Conservation (phyloP, 176 grass and related monocot genomes). For the Saccharum officinarum region DNA sequence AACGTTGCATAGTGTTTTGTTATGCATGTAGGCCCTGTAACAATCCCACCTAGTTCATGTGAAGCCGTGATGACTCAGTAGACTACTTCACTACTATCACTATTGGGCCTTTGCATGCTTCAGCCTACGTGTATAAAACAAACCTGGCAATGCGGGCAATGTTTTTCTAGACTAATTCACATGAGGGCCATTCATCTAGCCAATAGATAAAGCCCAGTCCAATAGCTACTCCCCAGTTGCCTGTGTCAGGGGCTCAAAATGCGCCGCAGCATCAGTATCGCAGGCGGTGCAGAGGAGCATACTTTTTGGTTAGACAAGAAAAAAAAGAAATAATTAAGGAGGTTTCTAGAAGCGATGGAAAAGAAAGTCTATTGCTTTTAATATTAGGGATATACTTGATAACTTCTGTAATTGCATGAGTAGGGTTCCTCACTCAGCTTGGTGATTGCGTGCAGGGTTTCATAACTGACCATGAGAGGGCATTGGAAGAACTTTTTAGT, state of each 20-base stretch:
- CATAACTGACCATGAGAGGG: constrained; percentile 91
- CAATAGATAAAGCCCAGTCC: background rate
- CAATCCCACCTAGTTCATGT: background rate
- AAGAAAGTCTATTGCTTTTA: background rate
- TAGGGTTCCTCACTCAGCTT: constrained; percentile 16
- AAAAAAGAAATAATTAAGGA: background rate
- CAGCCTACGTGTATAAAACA: background rate
- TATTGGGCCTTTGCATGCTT: background rate
- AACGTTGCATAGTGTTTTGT: background rate
- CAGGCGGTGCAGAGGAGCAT: background rate
- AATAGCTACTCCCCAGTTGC: background rate
- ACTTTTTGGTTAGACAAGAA: background rate
- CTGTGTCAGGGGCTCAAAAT: background rate
- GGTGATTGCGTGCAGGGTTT: constrained; percentile 66
- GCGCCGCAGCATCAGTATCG: background rate
- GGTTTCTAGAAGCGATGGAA: background rate
- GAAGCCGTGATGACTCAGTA: background rate
- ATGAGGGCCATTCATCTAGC: background rate
- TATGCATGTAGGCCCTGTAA: background rate
- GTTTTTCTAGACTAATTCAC: background rate
- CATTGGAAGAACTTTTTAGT: constrained; percentile 95
- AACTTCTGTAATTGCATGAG: background rate
- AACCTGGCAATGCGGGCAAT: background rate
- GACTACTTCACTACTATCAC: background rate
- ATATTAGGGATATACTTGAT: background rate